Evolutionary conservation across 1,284 basidiomycete genomes (phyloP), one percentile per base, ranked within the genome.

Genomic region (Cryptococcus sp.): DNA sequence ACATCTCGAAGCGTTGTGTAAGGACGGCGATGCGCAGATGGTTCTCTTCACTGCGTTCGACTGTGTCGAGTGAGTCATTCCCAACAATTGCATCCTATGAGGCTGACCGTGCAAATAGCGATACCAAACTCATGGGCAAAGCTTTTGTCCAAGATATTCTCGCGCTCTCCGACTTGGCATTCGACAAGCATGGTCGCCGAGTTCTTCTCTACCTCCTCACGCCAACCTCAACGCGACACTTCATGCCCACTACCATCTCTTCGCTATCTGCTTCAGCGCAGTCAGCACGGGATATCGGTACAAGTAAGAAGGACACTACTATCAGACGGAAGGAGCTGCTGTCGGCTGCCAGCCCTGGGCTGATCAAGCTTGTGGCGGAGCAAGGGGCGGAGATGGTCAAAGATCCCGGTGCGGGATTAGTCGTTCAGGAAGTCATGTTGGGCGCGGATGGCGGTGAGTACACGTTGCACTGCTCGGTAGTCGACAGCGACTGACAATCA

Each of bases 11-110:
- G 86, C 88, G 7, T 91, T 94, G 83, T 89, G 88, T 69, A 82
- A 84, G 47, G 89, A 93, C 66, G 90, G 90, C 50, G 90, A 93
- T 64, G 91, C 91, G 0, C 90, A 93, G 70, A 81, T 90, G 27
- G 90, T 93, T 1, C 79, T 95, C 2, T 93, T 93, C 77, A 90
- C 90, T 0, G 89, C 89, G 1, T 82, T 93, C 17, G 91, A 94
- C 72, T 84, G 89, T 47, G 87, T 90, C 53, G 92, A 94, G 90
- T 91, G 73, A 52, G 85, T 79, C 3, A 27, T 17, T 10, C 39
- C 16, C 11, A 42, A 0, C 16, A 25, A 40, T 8, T 16, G 20
- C n/a, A 19, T 25, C 15, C 13, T 30, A 50, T 13, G 19, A 30
- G 11, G 27, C 43, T 50, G 15, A 55, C 43, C 13, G 16, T 19